These are phyloP conservation scores for Suillus plorans DNA, from an alignment of 768 basidiomycete genomes.

Conservation along the genomic window DNA sequence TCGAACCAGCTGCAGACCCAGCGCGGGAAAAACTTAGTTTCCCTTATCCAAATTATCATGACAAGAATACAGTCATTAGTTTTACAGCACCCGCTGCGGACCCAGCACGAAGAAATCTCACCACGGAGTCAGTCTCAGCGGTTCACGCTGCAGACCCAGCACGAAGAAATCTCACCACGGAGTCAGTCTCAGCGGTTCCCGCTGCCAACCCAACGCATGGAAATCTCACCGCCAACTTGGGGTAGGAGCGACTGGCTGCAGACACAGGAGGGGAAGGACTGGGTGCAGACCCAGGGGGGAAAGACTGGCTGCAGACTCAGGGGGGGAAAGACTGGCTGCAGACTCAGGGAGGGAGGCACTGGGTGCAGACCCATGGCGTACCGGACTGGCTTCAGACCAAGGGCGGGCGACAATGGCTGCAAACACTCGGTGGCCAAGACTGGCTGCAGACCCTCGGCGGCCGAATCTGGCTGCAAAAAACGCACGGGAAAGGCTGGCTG, in stretches of 20 bases:
- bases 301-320: not conserved
- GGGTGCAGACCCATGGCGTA: not conserved
- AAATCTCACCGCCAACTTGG: not conserved
- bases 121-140: too few species aligned
- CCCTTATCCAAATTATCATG: not conserved
- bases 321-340: not conserved
- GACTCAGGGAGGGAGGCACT: not conserved
- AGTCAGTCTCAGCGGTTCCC: too few species aligned
- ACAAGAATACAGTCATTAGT: not conserved
- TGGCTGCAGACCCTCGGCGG: not conserved
- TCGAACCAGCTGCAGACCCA: not conserved
- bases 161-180: too few species aligned
- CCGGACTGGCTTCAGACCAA: not conserved
- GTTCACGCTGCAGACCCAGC: too few species aligned
- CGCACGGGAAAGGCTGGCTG: not conserved
- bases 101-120: too few species aligned
- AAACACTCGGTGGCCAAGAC: not conserved
- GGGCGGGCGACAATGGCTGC: not conserved
- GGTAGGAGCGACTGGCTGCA: not conserved
- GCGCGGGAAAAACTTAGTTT: not conserved
- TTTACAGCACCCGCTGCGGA: too few species aligned
- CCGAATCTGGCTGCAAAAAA: not conserved
- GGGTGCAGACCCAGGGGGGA: not conserved
- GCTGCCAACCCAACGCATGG: not conserved
- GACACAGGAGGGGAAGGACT: not conserved